Percentiles rank a stretch among this genome's conserved stretches.
These are phyloP conservation scores for Torulaspora quercuum DNA, from an alignment of 805 yeast species.

Conservation along the genomic window DNA sequence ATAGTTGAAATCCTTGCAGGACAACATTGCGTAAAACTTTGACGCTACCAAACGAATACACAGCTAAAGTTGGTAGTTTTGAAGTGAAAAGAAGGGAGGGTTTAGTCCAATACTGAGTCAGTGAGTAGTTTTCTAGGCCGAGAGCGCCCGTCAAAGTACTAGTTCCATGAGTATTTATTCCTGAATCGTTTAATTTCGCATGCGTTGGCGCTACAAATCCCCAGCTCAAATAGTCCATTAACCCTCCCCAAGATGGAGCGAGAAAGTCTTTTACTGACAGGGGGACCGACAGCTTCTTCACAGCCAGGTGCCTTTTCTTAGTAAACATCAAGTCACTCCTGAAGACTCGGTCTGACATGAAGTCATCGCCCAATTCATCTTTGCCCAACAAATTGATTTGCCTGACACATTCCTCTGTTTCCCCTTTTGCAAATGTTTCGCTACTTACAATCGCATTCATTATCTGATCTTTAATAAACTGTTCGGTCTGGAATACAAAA, in stretches of 20 bases:
- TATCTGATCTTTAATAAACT: slow-evolving; percentile 61
- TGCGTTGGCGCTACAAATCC: slow-evolving; percentile 39
- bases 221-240: slow-evolving; percentile 40
- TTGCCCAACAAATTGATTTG: slow-evolving; percentile 62
- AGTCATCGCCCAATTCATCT: slow-evolving; percentile 58
- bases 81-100: slow-evolving; percentile 37
- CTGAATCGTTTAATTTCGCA: slow-evolving; percentile 9
- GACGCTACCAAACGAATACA: slow-evolving; percentile 41
- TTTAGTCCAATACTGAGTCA: slow-evolving; percentile 30
- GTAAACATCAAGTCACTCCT: slow-evolving; percentile 80
- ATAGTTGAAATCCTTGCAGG: slow-evolving; percentile 38
- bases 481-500: slow-evolving; percentile 69
- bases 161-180: slow-evolving; percentile 5
- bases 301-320: slow-evolving; percentile 59
- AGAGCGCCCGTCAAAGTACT: slow-evolving; percentile 15
- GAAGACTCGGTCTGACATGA: slow-evolving; percentile 56
- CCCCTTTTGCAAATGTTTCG: slow-evolving; percentile 64
- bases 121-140: slow-evolving; percentile 26
- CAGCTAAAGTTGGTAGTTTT: slow-evolving; percentile 34
- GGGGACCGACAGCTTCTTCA: slow-evolving; percentile 54
- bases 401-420: slow-evolving; percentile 59
- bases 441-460: slow-evolving; percentile 57
- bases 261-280: slow-evolving; percentile 71
- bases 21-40: slow-evolving; percentile 38
- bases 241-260: slow-evolving; percentile 68